phyloP scores from a whole-genome alignment of 495 filamentous ascomycete species.

The Daldinia loculata region DNA sequence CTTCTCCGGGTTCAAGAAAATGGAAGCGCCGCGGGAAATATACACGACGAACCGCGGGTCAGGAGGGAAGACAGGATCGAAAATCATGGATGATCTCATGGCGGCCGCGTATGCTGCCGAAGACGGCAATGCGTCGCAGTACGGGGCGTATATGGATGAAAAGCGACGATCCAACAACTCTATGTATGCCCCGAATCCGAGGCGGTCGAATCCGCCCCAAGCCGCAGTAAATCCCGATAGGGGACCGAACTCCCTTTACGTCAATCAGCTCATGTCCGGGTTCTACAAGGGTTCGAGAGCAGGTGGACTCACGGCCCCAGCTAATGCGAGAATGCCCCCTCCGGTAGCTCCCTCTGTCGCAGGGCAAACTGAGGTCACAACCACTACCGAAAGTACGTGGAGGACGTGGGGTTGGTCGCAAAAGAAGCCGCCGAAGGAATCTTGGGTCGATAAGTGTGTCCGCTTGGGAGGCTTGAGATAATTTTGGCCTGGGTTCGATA shows the following conservation, averaged over 20 bases:
- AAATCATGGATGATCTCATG: conserved; percentile 48
- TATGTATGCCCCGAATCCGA: background rate
- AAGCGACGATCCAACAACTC: conserved; percentile 12
- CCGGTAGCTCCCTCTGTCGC: conserved; percentile 35
- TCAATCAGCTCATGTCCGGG: conserved; percentile 31
- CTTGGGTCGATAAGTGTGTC: conserved; percentile 33
- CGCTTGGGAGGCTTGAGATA: conserved; percentile 30
- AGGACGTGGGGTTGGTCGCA: conserved; percentile 40
- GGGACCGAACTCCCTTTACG: conserved; percentile 29
- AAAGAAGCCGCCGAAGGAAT: conserved; percentile 23
- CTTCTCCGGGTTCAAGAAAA: conserved; percentile 19
- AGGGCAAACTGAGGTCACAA: conserved; percentile 28
- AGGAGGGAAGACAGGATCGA: conserved; percentile 32
- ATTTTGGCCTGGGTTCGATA: background rate
- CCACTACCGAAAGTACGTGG: conserved; percentile 37
- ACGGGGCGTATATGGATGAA: conserved; percentile 21
- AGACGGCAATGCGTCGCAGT: conserved; percentile 38
- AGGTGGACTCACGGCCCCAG: conserved; percentile 15
- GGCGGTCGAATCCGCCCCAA: background rate
- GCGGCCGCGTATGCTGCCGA: conserved; percentile 47
- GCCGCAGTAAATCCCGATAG: background rate
- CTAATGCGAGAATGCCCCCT: conserved; percentile 26
- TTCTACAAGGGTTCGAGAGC: conserved; percentile 29
- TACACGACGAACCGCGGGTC: conserved; percentile 1
- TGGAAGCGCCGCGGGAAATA: conserved; percentile 8